Percentiles rank a stretch among this genome's conserved stretches.
Evolutionary conservation across 2,329 filamentous ascomycete genomes (phyloP).

Genomic region (Penicillium concentricum): DNA sequence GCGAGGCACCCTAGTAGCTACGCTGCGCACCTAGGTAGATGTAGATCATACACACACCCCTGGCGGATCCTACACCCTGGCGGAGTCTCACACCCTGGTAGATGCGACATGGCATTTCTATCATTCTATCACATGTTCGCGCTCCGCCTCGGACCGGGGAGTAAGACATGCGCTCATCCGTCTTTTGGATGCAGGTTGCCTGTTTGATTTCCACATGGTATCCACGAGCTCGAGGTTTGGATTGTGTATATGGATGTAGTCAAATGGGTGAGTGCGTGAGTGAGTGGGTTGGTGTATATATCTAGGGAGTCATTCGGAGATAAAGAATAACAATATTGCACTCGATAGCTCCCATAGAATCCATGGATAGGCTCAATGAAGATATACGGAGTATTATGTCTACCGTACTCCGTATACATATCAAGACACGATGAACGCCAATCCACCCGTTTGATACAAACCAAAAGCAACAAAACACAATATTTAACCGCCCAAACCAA

Average conservation of each 20-base stretch:
- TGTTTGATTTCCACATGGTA: conserved; percentile 3
- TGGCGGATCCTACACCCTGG: no score
- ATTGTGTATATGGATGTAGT: neutral
- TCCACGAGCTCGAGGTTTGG: neutral
- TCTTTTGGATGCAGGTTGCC: conserved; percentile 2
- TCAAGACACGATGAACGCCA: neutral
- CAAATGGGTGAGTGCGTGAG: no score
- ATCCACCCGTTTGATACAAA: neutral
- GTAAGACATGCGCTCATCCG: conserved; percentile 3
- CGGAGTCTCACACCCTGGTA: neutral
- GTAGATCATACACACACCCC: neutral
- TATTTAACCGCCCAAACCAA: no score
- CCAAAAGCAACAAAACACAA: neutral
- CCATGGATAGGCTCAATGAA: neutral
- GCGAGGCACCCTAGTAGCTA: no score
- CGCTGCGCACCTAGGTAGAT: no score
- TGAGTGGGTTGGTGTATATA: neutral
- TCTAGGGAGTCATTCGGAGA: neutral
- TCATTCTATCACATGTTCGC: neutral
- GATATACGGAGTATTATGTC: no score
- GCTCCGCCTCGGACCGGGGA: neutral
- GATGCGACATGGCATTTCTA: neutral
- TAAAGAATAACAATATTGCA: neutral
- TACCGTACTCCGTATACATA: neutral
- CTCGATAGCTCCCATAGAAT: no score